Base-by-base conservation (phyloP, 352 stramenopile genomes). In the Phytophthora kernoviae region DNA sequence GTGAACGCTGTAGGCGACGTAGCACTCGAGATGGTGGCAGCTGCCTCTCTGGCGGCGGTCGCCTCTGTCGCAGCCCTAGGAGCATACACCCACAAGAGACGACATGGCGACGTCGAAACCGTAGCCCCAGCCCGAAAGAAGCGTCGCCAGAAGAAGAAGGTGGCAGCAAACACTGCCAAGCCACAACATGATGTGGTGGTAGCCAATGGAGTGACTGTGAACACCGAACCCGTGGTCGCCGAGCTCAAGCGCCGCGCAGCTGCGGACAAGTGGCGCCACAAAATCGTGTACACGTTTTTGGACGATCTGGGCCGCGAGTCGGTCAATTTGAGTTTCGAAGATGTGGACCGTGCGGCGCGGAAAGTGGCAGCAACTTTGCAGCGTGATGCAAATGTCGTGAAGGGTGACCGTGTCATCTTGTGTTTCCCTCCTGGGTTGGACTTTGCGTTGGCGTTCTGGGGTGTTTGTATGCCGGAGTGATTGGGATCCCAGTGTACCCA, bases 281-380 rank as follows among this genome's bases (percentile, higher is more conserved):
- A 87, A 56, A 71, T 92, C 54, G 77, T 90, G 56, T 94, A 92
- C 78, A 90, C 82, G 24, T 92, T 92, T 57, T 49, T 94, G 52
- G 82, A 94, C 73, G 84, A 92, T 58, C 26, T 57, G 20, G 84
- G 84, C 9, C 75, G 81, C 17, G 84, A 94, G 58, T 66, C 33
- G 0, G 70, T 87, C 41, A 90, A 85, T 67, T 78, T 90, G 49
- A 85, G 82, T 67, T 83, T 88, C 50, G 68, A 82, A 17, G 80
- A 94, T 20, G 67, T 94, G 21, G 82, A 94, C 59, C 50, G 41
- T 15, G 78, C 74, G 0, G 84, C 84, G n/a, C 70, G 81, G 5
- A 75, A 76, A 42, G 78, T 93, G 24, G 84, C 84, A 2, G 79
- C 75, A 10, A 75, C 72, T 18, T 61, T 93, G 27, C 79, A 91